Evolutionary conservation across 257 asterid species (phyloP), one percentile per base, ranked within the genome.

Genomic region (Solanum dulcamara): DNA sequence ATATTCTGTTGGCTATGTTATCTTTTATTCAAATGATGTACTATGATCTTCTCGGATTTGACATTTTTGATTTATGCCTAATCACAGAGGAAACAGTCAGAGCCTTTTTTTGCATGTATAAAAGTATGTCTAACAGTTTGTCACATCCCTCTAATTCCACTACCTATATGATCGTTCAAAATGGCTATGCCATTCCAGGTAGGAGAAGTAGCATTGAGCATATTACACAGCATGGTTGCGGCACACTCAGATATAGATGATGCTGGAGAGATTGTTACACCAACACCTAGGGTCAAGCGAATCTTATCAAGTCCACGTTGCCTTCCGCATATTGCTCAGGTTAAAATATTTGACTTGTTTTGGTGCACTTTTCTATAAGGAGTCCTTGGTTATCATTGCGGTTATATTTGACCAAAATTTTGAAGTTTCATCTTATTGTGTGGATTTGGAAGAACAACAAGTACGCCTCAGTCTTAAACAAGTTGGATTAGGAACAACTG

Each of bases 191-290:
- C 64, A 80, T 79, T 87, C 66, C 93, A 97, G 99, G 99, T 93
- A 71, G 98, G 98, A 71, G 98, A 97, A 89, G 93, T 92, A 82
- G 98, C 99, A 60, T 85, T 97, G 84, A 93, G 95, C 89, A 93
- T 95, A 88, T 92, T 97, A 84, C 98, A 95, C 92, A 94, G 95
- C 93, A 97, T 97, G 98, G 98, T 95, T 77, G 98, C 94, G 86
- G 94, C 98, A 79, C 99, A 93, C 89, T 97, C 99, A 22, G 99
- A 97, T 91, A 92, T 97, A 48, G 99, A 97, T 91, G 99, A 97
- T 87, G 99, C 99, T 88, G 99, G 99, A 85, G 99, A 97, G 91
- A 92, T 95, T 42, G 98, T 97, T 80, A 97, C 98, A 32, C 99
- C 99, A 7, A 97, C 99, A 8, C 98, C 99, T 66, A 92, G 98